Conservation (phyloP, 306 rosid genomes). For the Carpinus viminea region DNA sequence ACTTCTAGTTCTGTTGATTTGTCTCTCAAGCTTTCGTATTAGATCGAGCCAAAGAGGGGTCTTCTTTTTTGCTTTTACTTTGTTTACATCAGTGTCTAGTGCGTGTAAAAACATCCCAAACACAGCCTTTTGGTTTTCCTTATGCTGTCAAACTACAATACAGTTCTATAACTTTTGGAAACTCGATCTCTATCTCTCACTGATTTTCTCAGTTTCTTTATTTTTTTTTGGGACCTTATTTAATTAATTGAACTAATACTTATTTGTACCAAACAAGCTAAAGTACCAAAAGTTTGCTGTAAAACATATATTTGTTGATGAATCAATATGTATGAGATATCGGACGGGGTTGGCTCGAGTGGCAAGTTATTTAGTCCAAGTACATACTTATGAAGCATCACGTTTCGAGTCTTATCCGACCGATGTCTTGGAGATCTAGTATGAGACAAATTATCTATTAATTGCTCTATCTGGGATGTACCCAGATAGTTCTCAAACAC, state of each 20-base stretch:
- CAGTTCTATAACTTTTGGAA: constrained; percentile 25
- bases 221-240: too few relatives aligned
- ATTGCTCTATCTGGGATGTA: background rate
- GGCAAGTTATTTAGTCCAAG: too few relatives aligned
- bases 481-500: background rate
- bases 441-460: background rate
- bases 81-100: background rate
- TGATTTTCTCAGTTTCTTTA: background rate
- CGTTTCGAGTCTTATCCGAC: too few relatives aligned
- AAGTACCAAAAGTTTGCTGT: background rate
- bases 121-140: constrained; percentile 38
- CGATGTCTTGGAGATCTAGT: too few relatives aligned
- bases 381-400: too few relatives aligned
- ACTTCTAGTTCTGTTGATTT: constrained; percentile 62
- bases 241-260: too few relatives aligned
- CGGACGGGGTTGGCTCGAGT: too few relatives aligned
- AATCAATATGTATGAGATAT: too few relatives aligned
- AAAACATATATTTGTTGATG: too few relatives aligned
- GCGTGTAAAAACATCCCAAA: constrained; percentile 28
- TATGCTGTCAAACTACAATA: constrained; percentile 27
- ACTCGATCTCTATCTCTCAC: background rate
- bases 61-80: constrained; percentile 13
- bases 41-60: constrained; percentile 22
- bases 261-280: background rate
- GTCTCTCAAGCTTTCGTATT: constrained; percentile 76